Base-by-base conservation (phyloP, 2,329 filamentous ascomycete genomes). In the Graphiopsis chlorocephala region DNA sequence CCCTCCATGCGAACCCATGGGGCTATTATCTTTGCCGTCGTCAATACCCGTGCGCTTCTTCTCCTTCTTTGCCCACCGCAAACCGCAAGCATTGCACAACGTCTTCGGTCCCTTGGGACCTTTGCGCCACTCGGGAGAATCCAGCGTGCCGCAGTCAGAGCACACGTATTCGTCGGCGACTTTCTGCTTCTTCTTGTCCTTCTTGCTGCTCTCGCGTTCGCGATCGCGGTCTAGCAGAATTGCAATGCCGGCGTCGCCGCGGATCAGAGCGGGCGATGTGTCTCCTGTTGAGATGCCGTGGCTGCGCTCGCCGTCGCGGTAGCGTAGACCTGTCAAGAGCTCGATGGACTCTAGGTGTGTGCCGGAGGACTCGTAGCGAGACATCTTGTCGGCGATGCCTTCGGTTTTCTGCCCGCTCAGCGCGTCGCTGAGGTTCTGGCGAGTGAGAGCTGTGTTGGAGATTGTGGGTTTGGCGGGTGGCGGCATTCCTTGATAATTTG, bases 51-150 rank as follows among this genome's bases (percentile, higher is more conserved):
- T 59, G 31, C 72, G 65, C 70, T 78, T 78, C 71, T 78, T 78
- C 68, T 78, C 76, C 68, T 77, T 78, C 71, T 78, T 78, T 38
- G 76, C 76, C 76, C 76, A 78, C 20, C 76, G 69, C 35, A 78
- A 64, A 35, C 94, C 94, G 75, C 94, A 98, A 8, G 94, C 94
- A 79, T 98, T 98, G 78, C 94, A 98, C 14, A 98, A 81, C 10
- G 94, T 97, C 78, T 98, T 97, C 1, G 93, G 93, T 2, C 94
- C 94, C 68, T 87, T 92, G 0, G 94, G 94, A 0, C 94, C 94
- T 77, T 97, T 97, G 67, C 94, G 85, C 94, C 94, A 98, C 81
- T 98, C 94, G 0, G 94, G 94, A 17, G 92, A 96, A 74, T 97
- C 93, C 47, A 96, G 84, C 0, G 92, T 97, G 82, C 94, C 93